A percentile compares a stretch with the other conserved stretches of the same genome.
Evolutionary conservation across 768 basidiomycete genomes (phyloP).

Genomic region (Leucocoprinus leucothites): DNA sequence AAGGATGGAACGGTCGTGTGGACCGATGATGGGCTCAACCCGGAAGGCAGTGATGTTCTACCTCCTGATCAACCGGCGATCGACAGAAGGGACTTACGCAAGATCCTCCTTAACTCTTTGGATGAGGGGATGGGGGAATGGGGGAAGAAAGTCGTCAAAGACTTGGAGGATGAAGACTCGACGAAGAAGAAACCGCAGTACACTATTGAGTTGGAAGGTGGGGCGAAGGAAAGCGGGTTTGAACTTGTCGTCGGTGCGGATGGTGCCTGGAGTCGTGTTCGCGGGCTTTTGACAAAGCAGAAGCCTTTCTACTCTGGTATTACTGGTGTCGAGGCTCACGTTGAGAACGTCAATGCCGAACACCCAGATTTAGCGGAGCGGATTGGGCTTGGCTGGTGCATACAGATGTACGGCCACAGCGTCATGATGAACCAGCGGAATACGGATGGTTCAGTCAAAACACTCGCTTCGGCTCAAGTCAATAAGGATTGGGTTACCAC

Average conservation of each 20-base stretch:
- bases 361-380: constrained; percentile 21
- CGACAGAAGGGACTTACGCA: constrained; percentile 21
- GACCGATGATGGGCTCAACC: constrained; percentile 2
- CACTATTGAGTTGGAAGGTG: constrained; percentile 13
- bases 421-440: constrained; percentile 30
- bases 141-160: constrained; percentile 17
- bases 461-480: constrained; percentile 8
- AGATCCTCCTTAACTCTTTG: constrained; percentile 24
- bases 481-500: constrained; percentile 13
- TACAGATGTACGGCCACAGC: constrained; percentile 22
- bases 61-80: constrained; percentile 21
- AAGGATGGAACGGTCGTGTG: constrained; percentile 13
- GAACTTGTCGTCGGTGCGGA: constrained; percentile 26
- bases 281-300: constrained; percentile 26
- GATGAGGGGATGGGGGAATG: constrained; percentile 18
- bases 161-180: neutral
- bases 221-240: constrained; percentile 13
- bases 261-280: constrained; percentile 37
- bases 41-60: neutral
- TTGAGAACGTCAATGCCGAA: constrained; percentile 10
- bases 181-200: constrained; percentile 12
- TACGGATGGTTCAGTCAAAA: constrained; percentile 10
- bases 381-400: constrained; percentile 27
- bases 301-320: constrained; percentile 31
- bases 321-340: constrained; percentile 16